Base-by-base conservation (phyloP, 805 yeast genomes). In the Candida alai region DNA sequence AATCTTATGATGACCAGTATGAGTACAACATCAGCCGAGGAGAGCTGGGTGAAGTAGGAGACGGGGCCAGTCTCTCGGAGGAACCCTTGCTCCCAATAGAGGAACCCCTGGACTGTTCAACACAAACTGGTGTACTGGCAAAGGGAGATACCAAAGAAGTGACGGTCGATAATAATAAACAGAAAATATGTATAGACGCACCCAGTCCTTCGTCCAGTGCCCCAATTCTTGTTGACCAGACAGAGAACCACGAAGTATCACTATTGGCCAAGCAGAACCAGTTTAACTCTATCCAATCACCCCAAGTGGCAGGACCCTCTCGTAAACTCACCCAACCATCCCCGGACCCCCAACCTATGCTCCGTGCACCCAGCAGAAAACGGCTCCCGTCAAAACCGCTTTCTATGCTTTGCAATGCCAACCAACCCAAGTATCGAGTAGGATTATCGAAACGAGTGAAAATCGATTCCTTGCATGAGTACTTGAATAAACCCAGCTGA, bases 401-500 rank as follows among this genome's bases (percentile, higher is more conserved):
- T 13, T 19, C 32, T 12, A 30, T 22, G n/a, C 11, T 37, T 17
- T 32, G 34, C 23, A 20, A 5, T 13, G 11, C 24, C 13, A 24
- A 8, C 20, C 36, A 28, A 18, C 21, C 32, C 24, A 21, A 24
- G 16, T 25, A 22, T 31, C 35, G 58, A 30, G 60, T 56, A 6
- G 63, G 63, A 9, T 41, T 57, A 20, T 55, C 61, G 5, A 48
- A 42, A 32, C 41, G 46, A 28, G 34, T 32, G 12, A 47, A 39
- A 28, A 39, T 57, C 6, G 63, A 56, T 11, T 36, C 58, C 12
- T 41, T 55, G 31, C 60, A 55, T 34, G 37, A 36, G 20, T 44
- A 45, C 32, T 28, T 43, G 29, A 34, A 34, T 12, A 33, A 30
- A 20, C 24, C 16, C 21, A 26, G 17, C 15, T 26, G 19, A 26